Evolutionary conservation across 202 grass and related monocot genomes (phyloP).

Genomic region (Miscanthus sacchariflorus): DNA sequence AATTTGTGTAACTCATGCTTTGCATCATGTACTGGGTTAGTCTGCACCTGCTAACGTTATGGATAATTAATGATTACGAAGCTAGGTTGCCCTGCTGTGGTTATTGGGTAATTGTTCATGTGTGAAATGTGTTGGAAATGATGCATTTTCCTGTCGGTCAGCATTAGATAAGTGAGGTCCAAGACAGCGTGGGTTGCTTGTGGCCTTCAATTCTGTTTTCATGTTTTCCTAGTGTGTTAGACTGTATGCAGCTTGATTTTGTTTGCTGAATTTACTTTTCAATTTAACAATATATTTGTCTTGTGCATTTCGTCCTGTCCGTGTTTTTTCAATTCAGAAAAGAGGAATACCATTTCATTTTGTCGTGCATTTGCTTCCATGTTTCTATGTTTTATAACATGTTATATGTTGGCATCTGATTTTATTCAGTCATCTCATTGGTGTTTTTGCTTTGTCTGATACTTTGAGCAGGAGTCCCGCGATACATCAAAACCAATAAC

Average conservation of each 20-base stretch:
- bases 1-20: neutral
- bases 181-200: neutral
- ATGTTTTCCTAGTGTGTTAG: neutral
- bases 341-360: neutral
- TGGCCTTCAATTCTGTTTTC: neutral
- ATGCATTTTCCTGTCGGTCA: neutral
- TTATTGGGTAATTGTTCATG: neutral
- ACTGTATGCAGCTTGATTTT: slow-evolving; percentile 23
- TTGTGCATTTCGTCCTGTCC: neutral
- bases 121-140: neutral
- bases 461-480: slow-evolving; percentile 70
- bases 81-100: neutral
- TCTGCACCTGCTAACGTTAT: neutral
- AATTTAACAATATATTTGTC: neutral
- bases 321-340: neutral
- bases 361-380: neutral
- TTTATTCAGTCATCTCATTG: slow-evolving; percentile 28
- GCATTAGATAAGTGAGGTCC: neutral
- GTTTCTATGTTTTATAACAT: neutral
- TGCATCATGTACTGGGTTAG: neutral
- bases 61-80: neutral
- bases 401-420: slow-evolving; percentile 25
- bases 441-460: neutral
- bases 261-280: neutral
- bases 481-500: slow-evolving; percentile 88